phyloP scores from a whole-genome alignment of 345 rosid species.

The Populus nigra region DNA sequence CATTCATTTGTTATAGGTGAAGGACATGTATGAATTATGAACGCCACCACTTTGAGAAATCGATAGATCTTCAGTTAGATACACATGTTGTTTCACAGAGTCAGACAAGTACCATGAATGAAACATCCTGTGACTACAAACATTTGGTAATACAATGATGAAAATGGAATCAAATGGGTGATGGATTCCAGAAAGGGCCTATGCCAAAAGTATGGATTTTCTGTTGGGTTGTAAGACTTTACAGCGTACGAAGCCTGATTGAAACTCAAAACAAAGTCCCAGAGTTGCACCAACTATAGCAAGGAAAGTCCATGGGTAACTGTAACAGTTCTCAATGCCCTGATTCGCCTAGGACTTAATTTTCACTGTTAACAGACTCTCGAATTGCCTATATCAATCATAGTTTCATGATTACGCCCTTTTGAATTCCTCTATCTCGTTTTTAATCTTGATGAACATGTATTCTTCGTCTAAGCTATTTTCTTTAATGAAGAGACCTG shows the following conservation, averaged over 20 bases:
- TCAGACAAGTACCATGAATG: neutral
- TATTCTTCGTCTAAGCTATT: no score
- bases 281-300: neutral
- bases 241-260: neutral
- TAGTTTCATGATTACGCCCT: neutral
- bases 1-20: neutral
- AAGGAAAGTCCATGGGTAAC: neutral
- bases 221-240: neutral
- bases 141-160: neutral
- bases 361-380: no score
- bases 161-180: neutral
- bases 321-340: neutral
- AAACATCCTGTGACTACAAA: neutral
- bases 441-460: no score
- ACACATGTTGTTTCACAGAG: neutral
- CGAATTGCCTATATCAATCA: neutral
- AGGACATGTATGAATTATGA: neutral
- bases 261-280: neutral
- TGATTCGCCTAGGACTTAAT: neutral
- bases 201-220: neutral
- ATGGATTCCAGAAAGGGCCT: neutral
- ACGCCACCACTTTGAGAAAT: neutral
- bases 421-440: no score
- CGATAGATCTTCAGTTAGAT: neutral
- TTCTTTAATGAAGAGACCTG: no score